Conservation (phyloP, 179 eudicot genomes). For the Pouteria campechiana region DNA sequence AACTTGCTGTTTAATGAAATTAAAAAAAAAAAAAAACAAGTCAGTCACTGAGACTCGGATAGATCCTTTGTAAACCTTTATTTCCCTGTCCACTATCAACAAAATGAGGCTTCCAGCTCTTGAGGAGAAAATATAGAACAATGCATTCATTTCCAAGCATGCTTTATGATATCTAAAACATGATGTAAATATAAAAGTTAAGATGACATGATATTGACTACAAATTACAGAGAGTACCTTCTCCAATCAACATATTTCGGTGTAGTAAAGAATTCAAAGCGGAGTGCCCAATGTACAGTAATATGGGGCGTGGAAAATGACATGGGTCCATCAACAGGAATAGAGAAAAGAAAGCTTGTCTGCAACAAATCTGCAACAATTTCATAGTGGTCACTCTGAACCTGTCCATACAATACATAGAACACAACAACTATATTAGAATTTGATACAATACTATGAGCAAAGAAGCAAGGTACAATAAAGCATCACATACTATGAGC, state of each 20-base stretch:
- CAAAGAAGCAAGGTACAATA: background rate
- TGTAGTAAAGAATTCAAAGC: slow-evolving; percentile 81
- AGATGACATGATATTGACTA: too few species aligned
- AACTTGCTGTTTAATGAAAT: too few species aligned
- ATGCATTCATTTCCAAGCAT: too few species aligned
- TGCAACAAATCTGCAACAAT: slow-evolving; percentile 86
- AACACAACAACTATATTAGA: too few species aligned
- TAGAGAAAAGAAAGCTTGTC: slow-evolving; percentile 83
- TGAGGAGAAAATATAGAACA: too few species aligned
- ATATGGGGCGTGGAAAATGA: slow-evolving; percentile 73
- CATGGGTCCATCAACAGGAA: slow-evolving; percentile 95
- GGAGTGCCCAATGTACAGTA: slow-evolving; percentile 78
- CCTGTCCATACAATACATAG: slow-evolving; percentile 17
- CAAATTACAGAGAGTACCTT: slow-evolving; percentile 35
- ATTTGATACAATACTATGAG: background rate
- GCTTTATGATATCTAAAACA: too few species aligned
- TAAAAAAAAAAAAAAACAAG: too few species aligned
- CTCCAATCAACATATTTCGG: slow-evolving; percentile 77
- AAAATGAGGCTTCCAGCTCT: too few species aligned
- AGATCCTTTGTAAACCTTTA: too few species aligned
- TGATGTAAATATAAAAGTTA: too few species aligned
- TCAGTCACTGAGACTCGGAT: too few species aligned
- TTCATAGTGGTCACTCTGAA: slow-evolving; percentile 76
- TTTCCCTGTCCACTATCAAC: too few species aligned
- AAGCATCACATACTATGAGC: background rate